These are phyloP conservation scores for Oxyria digyna DNA, from an alignment of 148 eudicot species.

Conservation along the genomic window DNA sequence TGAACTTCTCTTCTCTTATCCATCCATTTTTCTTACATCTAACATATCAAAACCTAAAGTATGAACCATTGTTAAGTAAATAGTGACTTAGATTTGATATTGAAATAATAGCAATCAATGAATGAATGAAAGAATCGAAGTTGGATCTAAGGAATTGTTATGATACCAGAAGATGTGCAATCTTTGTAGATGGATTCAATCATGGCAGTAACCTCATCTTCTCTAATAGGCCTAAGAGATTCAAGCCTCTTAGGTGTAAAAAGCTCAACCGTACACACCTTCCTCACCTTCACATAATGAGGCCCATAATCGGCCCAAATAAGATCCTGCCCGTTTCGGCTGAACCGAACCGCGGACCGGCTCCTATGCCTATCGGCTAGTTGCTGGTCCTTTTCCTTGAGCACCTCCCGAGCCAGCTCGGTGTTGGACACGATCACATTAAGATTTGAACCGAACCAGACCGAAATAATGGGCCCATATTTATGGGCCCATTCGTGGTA, in stretches of 20 bases:
- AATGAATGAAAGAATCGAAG: background rate
- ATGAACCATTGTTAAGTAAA: too few species aligned
- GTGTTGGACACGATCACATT: conserved; percentile 53
- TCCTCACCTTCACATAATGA: conserved; percentile 80
- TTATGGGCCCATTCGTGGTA: conserved; percentile 56
- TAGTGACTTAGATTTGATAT: too few species aligned
- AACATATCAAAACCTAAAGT: too few species aligned
- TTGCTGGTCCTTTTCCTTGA: conserved; percentile 63
- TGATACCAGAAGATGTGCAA: conserved; percentile 37
- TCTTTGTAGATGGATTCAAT: conserved; percentile 49
- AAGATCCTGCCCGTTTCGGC: conserved; percentile 54
- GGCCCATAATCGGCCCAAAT: conserved; percentile 93
- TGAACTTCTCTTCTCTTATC: too few species aligned
- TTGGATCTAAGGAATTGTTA: background rate
- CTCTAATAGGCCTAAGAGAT: conserved; percentile 59
- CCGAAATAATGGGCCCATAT: conserved; percentile 70
- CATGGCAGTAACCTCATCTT: conserved; percentile 90
- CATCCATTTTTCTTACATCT: too few species aligned
- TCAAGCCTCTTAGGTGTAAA: conserved; percentile 67
- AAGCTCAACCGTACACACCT: conserved; percentile 58
- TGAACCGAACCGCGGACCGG: conserved; percentile 35
- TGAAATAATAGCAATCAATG: too few species aligned
- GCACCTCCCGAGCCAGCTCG: conserved; percentile 54
- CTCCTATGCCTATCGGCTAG: conserved; percentile 60
- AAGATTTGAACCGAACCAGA: conserved; percentile 46